Percentiles rank a stretch among this genome's conserved stretches.
These are phyloP conservation scores for Lactarius trivialis DNA, from an alignment of 768 basidiomycete species.

Conservation along the genomic window DNA sequence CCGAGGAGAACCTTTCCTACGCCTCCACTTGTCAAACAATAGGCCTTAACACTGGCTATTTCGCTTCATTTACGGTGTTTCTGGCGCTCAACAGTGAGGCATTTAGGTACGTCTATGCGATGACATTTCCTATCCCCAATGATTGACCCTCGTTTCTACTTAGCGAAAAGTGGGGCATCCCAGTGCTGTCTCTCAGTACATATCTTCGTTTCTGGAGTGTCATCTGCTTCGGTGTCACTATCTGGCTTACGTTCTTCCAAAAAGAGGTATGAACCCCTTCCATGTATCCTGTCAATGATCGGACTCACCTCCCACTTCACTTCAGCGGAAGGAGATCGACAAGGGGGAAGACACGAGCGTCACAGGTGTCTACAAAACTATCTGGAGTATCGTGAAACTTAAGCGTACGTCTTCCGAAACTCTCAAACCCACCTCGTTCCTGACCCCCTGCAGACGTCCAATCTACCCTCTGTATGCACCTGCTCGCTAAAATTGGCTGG, in stretches of 20 bases:
- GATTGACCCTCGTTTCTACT: background rate
- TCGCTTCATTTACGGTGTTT: slow-evolving; percentile 95
- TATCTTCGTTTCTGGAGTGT: slow-evolving; percentile 87
- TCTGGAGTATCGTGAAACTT: slow-evolving; percentile 89
- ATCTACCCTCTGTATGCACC: slow-evolving; percentile 75
- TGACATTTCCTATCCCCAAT: slow-evolving; percentile 3
- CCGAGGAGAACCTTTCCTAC: slow-evolving; percentile 89
- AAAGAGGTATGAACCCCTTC: slow-evolving; percentile 57
- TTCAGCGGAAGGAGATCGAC: slow-evolving; percentile 65
- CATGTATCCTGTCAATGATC: background rate
- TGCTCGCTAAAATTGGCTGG: slow-evolving; percentile 92
- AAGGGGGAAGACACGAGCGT: slow-evolving; percentile 87
- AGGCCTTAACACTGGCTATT: slow-evolving; percentile 92
- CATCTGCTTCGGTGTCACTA: slow-evolving; percentile 74
- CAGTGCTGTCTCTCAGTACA: slow-evolving; percentile 59
- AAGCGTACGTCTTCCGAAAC: slow-evolving; percentile 53
- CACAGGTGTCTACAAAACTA: slow-evolving; percentile 83
- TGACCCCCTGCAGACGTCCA: slow-evolving; percentile 65
- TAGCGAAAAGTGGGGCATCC: slow-evolving; percentile 73
- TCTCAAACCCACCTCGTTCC: slow-evolving; percentile 3
- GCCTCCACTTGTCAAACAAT: slow-evolving; percentile 98
- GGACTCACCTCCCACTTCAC: background rate
- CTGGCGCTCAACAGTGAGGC: slow-evolving; percentile 92
- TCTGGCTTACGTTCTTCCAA: slow-evolving; percentile 83
- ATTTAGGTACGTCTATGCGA: slow-evolving; percentile 52